phyloP scores from a whole-genome alignment of 148 eudicot genomes.

The Gaultheria prostrata region DNA sequence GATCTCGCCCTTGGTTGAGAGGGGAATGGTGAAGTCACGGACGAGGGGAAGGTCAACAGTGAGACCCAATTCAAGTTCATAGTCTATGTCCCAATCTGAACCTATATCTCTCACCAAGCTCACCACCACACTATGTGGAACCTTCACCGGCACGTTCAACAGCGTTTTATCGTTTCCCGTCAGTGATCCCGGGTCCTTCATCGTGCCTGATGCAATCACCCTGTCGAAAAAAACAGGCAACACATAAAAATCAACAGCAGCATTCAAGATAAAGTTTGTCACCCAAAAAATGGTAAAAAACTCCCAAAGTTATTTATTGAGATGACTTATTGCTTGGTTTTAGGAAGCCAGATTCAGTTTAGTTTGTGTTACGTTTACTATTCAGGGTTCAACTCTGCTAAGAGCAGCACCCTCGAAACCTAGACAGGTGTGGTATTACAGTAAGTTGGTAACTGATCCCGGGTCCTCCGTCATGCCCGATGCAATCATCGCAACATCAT shows the following conservation, averaged over 20 bases:
- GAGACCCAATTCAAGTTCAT: constrained; percentile 37
- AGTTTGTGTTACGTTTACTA: too few relatives aligned
- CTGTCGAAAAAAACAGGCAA: constrained; percentile 17
- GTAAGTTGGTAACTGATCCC: too few relatives aligned
- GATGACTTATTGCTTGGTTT: too few relatives aligned
- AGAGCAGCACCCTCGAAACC: too few relatives aligned
- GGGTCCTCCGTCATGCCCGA: constrained; percentile 52
- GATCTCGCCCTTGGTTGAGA: constrained; percentile 47
- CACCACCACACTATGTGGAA: constrained; percentile 41
- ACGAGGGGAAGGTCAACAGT: constrained; percentile 47
- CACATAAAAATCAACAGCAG: constrained; percentile 25
- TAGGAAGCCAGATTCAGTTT: too few relatives aligned
- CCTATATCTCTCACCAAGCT: constrained; percentile 45
- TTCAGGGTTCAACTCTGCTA: too few relatives aligned
- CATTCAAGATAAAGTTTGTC: too few relatives aligned
- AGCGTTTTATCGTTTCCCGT: constrained; percentile 34
- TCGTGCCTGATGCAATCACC: constrained; percentile 45
- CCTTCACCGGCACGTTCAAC: constrained; percentile 40
- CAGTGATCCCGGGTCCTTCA: constrained; percentile 58
- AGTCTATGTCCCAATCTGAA: constrained; percentile 61
- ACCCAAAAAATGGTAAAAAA: too few relatives aligned
- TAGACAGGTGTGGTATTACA: too few relatives aligned
- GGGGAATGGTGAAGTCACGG: constrained; percentile 48
- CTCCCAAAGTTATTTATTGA: too few relatives aligned
- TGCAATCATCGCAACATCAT: too few relatives aligned